Conservation (phyloP, 2,329 filamentous ascomycete genomes). For the Coleophoma crateriformis region DNA sequence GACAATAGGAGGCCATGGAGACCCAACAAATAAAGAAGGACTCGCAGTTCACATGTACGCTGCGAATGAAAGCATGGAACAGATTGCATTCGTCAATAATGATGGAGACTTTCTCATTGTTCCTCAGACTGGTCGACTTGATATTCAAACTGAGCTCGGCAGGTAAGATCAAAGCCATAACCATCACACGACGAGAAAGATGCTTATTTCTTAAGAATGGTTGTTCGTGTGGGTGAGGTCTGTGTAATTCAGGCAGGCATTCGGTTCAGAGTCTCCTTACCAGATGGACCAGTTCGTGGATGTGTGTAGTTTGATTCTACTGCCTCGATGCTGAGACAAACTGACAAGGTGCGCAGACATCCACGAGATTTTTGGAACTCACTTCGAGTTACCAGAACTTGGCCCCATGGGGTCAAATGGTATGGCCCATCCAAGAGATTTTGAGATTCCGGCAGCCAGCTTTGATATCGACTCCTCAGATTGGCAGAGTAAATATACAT, state of each 20-base stretch:
- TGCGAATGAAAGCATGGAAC: slow-evolving; percentile 39
- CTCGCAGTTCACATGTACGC: slow-evolving; percentile 44
- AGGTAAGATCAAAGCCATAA: background rate
- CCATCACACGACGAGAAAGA: no score
- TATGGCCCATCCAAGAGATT: slow-evolving; percentile 59
- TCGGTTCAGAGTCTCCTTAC: slow-evolving; percentile 54
- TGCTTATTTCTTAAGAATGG: slow-evolving; percentile 24
- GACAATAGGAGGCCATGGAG: slow-evolving; percentile 42
- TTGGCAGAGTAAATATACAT: slow-evolving; percentile 26
- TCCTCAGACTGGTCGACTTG: slow-evolving; percentile 46
- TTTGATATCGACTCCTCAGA: slow-evolving; percentile 37
- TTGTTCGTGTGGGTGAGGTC: slow-evolving; percentile 60
- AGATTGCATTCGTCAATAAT: slow-evolving; percentile 44
- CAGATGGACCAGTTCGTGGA: slow-evolving; percentile 52
- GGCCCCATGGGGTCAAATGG: slow-evolving; percentile 61
- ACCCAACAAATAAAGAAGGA: slow-evolving; percentile 42
- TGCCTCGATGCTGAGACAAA: no score
- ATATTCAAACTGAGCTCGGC: slow-evolving; percentile 55
- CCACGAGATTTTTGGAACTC: slow-evolving; percentile 58
- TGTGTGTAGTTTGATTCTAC: slow-evolving; percentile 19
- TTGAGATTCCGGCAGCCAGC: slow-evolving; percentile 52
- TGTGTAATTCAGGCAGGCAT: slow-evolving; percentile 59
- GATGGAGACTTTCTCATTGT: slow-evolving; percentile 63
- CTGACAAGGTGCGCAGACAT: slow-evolving; percentile 32
- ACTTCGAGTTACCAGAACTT: slow-evolving; percentile 58